Evolutionary conservation across 352 stramenopile species (phyloP).

Genomic region (Thraustochytrium sp.): DNA sequence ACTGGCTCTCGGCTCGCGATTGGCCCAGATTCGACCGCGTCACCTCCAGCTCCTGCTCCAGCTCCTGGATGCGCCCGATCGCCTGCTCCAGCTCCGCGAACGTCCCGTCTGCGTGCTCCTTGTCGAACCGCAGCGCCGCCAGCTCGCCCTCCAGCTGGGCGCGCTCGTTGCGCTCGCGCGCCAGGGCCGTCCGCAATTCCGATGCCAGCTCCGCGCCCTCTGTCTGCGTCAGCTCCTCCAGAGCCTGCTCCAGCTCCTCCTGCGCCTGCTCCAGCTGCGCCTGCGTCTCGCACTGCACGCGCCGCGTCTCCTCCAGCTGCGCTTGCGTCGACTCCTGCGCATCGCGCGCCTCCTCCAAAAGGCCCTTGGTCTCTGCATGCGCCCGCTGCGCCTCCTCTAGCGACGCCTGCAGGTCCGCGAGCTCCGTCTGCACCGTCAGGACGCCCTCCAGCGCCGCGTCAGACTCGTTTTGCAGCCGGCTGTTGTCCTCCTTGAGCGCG

Average conservation of each 20-base stretch:
- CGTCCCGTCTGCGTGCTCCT: background rate
- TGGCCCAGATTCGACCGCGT: background rate
- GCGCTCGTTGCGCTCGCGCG: background rate
- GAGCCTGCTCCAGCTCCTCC: background rate
- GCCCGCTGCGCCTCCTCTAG: background rate
- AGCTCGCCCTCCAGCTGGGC: slow-evolving; percentile 25
- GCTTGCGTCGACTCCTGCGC: background rate
- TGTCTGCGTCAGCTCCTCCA: background rate
- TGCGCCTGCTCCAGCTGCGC: background rate
- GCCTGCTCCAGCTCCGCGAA: slow-evolving; percentile 24
- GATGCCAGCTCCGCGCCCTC: background rate
- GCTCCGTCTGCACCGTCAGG: no score
- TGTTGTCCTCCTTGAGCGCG: no score
- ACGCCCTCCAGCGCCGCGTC: no score
- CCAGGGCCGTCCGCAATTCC: background rate
- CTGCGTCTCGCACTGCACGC: slow-evolving; percentile 1
- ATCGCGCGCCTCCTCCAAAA: slow-evolving; percentile 8
- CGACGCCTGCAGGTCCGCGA: no score
- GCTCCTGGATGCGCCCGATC: background rate
- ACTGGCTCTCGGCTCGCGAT: background rate
- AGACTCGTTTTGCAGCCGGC: no score
- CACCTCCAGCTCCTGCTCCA: slow-evolving; percentile 2
- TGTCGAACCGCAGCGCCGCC: slow-evolving; percentile 19
- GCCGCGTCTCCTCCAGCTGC: slow-evolving; percentile 28
- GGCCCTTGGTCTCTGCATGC: slow-evolving; percentile 21